phyloP scores from a whole-genome alignment of 2,329 filamentous ascomycete genomes.

The Cytospora piceicola region DNA sequence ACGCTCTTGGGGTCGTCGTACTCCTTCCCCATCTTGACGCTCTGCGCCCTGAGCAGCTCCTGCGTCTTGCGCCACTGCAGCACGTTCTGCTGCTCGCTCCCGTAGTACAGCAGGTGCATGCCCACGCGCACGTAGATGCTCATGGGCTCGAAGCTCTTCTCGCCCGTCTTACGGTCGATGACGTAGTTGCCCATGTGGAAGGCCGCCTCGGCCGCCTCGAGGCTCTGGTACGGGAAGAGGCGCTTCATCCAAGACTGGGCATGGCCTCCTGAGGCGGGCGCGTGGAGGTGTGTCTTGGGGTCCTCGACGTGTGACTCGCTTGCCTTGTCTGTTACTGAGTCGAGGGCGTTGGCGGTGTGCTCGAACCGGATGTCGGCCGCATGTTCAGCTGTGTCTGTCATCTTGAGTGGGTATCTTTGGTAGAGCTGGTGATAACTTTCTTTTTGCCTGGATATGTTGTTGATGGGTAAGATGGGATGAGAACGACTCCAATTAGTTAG shows the following conservation, averaged over 20 bases:
- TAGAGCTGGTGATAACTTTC: neutral
- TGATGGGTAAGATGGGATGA: neutral
- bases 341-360: slow-evolving; percentile 9
- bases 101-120: slow-evolving; percentile 50
- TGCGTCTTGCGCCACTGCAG: slow-evolving; percentile 42
- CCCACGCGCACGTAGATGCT: slow-evolving; percentile 46
- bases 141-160: slow-evolving; percentile 47
- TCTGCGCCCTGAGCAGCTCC: slow-evolving; percentile 42
- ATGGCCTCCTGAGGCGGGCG: slow-evolving; percentile 21
- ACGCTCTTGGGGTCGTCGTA: slow-evolving; percentile 43
- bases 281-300: slow-evolving; percentile 29
- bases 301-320: slow-evolving; percentile 16
- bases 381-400: slow-evolving; percentile 17
- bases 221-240: slow-evolving; percentile 31
- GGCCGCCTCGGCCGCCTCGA: slow-evolving; percentile 41
- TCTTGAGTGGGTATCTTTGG: neutral
- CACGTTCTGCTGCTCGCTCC: slow-evolving; percentile 42
- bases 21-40: slow-evolving; percentile 44
- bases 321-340: slow-evolving; percentile 16
- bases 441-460: neutral
- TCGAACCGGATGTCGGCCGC: slow-evolving; percentile 15
- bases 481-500: neutral
- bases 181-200: slow-evolving; percentile 50
- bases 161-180: slow-evolving; percentile 44
- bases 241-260: slow-evolving; percentile 33